phyloP scores from a whole-genome alignment of 371 early-diverging fungal species.

The Mucor indicus region DNA sequence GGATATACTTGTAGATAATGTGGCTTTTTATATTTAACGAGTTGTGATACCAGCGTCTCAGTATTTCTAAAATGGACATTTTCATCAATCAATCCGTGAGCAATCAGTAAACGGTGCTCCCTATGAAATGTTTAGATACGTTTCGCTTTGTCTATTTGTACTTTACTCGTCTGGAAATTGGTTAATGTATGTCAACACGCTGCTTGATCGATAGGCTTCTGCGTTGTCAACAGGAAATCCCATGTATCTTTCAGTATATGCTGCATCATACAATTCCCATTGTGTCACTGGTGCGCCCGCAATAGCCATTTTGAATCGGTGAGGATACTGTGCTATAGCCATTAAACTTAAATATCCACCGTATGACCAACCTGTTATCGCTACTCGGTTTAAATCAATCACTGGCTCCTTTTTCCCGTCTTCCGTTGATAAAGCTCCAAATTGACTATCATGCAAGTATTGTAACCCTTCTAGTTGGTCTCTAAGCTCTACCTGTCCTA shows the following conservation, averaged over 20 bases:
- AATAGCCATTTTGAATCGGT: conserved; percentile 66
- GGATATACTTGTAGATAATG: conserved; percentile 70
- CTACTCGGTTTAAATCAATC: conserved; percentile 60
- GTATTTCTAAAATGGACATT: conserved; percentile 80
- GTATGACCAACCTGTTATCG: conserved; percentile 73
- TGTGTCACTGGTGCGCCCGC: conserved; percentile 80
- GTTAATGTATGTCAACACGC: conserved; percentile 51
- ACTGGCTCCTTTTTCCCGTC: conserved; percentile 18
- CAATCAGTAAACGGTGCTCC: conserved; percentile 67
- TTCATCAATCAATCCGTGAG: conserved; percentile 80
- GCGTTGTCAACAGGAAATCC: conserved; percentile 54
- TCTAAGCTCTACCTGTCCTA: conserved; percentile 66
- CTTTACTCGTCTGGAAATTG: conserved; percentile 63
- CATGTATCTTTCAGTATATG: conserved; percentile 81
- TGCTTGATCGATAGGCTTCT: conserved; percentile 50
- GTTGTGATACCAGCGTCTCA: conserved; percentile 51
- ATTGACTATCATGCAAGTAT: conserved; percentile 44
- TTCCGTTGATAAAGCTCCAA: conserved; percentile 39
- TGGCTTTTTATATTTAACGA: conserved; percentile 59
- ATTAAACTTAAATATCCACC: conserved; percentile 77
- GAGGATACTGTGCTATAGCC: conserved; percentile 63
- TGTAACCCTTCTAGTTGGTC: conserved; percentile 72
- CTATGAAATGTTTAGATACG: conserved; percentile 11
- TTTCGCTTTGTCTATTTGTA: neutral
- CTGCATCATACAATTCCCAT: conserved; percentile 74